Evolutionary conservation across 2,329 filamentous ascomycete species (phyloP), one percentile per base, ranked within the genome.

Genomic region (Anthostomella pinea): DNA sequence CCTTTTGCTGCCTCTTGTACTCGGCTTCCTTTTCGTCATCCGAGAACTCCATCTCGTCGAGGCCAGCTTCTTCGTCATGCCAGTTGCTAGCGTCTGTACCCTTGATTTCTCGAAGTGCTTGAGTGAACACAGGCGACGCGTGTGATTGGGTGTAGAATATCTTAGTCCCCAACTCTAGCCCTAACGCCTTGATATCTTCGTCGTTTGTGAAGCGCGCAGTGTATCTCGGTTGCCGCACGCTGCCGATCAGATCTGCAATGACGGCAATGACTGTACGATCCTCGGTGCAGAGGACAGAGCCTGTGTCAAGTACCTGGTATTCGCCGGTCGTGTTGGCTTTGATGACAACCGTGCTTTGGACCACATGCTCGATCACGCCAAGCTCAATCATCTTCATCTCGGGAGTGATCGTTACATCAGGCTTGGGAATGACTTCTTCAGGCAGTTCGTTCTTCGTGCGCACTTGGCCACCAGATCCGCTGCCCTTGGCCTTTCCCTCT

Each of bases 21-120:
- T 89, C 87, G 6, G 85, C 84, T 63, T 98, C 93, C 51, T 87
- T 85, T 64, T 98, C 93, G 54, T 98, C 93, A 51, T 98, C 93
- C 0, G 91, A 96, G 60, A 97, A 97, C 58, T 97, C 93, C 51
- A 88, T 77, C 59, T 97, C 91, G 23, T 95, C 87, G 20, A 85
- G 83, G 11, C 68, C 81, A 6, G 89, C 76, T 65, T 97, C 91
- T 61, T 98, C 93, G 51, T 97, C 93, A 62, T 95, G 85, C 36
- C 95, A 75, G 58, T 97, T 97, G 33, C 88, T 95, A 7, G 93
- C 91, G 62, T 98, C 93, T 8, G 88, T 93, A 41, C 89, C 88
- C 66, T 95, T 97, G 54, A 85, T 60, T 34, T 73, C 75, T 62
- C 84, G 85, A 39, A 97, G 69, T 6, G 83, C 80, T 59, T 93